These are phyloP conservation scores for Orbilia blumenaviensis DNA, from an alignment of 2,329 filamentous ascomycete species.

Conservation along the genomic window DNA sequence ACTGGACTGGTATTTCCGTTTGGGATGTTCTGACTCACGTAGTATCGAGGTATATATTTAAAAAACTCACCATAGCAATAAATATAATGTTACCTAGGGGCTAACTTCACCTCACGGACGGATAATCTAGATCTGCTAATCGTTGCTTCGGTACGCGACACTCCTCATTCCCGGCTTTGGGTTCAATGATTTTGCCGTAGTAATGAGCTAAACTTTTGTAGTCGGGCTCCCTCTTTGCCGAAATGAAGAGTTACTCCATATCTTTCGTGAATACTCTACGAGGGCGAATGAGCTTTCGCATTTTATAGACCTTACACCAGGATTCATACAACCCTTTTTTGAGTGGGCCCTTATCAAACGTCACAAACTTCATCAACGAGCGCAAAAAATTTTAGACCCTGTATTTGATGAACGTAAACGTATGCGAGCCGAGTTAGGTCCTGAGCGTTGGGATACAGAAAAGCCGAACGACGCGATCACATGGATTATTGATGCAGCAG, in stretches of 20 bases:
- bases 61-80: too few relatives aligned
- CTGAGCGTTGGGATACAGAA: slow-evolving; percentile 33
- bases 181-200: too few relatives aligned
- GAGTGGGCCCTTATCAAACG: slow-evolving; percentile 38
- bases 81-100: background rate
- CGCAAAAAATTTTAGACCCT: slow-evolving; percentile 30
- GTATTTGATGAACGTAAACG: slow-evolving; percentile 2
- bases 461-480: slow-evolving; percentile 53
- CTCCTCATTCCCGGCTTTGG: too few relatives aligned
- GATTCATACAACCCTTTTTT: slow-evolving; percentile 6
- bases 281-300: slow-evolving; percentile 4
- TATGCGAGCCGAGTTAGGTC: background rate
- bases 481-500: slow-evolving; percentile 51
- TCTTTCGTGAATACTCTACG: slow-evolving; percentile 38
- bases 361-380: slow-evolving; percentile 4
- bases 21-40: slow-evolving; percentile 53
- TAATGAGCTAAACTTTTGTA: background rate
- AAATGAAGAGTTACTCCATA: slow-evolving; percentile 52
- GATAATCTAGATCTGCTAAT: slow-evolving; percentile 25
- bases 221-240: slow-evolving; percentile 55
- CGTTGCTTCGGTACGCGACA: slow-evolving; percentile 50
- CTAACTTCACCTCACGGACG: background rate
- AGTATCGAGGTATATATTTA: slow-evolving; percentile 19
- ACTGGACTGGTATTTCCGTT: slow-evolving; percentile 52
- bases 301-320: slow-evolving; percentile 51